Base-by-base conservation (phyloP, 306 rosid species). In the Mimosa pudica region DNA sequence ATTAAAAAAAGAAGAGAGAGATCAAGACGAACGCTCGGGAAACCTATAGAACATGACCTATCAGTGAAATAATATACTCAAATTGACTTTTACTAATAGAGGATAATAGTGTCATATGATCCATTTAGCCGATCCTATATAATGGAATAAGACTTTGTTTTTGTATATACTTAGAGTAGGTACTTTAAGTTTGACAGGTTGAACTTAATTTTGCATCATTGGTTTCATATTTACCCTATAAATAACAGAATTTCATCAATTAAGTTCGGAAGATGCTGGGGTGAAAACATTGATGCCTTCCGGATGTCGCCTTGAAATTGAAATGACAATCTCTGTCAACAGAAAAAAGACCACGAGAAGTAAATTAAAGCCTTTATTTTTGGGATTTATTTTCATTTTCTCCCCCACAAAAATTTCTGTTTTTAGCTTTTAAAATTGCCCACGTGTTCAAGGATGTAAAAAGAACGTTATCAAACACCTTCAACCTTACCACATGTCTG, bases 401-500 rank as follows among this genome's bases (percentile, higher is more conserved):
- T 57, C 74, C 54, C 57, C 57, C 57, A 4, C 18, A 42, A 18
- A 10, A 42, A 44, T 5, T 44, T n/a, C 73, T 18, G 54, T 69
- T 48, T 69, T 44, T 45, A 0, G 48, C 52, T 71, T 70, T 76
- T 32, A 18, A 49, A 71, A 67, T 70, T 74, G 61, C 51, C 70
- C 67, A n/a, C 80, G 30, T 41, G 2, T 24, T 61, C 4, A 60
- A 33, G 35, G 52, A 58, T 74, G 57, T 68, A 47, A 47, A 36
- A 71, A 73, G 64, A 82, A 76, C 63, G 44, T 6, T 4, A n/a
- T 10, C 10, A 14, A 20, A 52, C 66, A 33, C 24, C 35, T 45
- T 58, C 35, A 20, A 30, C 24, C 76, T 76, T 10, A 24, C 49
- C 62, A 42, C 73, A 72, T 75, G 71, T 54, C 54, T 75, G 64